phyloP scores from a whole-genome alignment of 129 eudicot species.

The Mikania micrantha region DNA sequence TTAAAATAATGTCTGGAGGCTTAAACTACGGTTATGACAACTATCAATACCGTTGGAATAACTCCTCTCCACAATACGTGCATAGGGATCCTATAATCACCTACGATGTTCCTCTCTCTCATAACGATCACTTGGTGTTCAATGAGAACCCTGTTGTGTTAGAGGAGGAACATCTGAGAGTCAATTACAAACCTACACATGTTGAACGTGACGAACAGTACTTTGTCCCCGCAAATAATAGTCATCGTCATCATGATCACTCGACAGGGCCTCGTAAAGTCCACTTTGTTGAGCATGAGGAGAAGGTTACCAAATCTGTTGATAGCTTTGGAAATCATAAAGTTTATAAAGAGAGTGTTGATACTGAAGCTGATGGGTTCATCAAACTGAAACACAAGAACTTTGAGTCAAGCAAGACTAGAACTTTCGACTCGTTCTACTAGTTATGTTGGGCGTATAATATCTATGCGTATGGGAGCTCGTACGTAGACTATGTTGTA shows the following conservation, averaged over 20 bases:
- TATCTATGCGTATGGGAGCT: no score
- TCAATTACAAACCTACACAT: conserved; percentile 8
- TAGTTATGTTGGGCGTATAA: neutral
- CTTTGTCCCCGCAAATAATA: conserved; percentile 7
- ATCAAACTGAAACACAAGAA: conserved; percentile 47
- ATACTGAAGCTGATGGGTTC: conserved; percentile 52
- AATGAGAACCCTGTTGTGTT: conserved; percentile 2
- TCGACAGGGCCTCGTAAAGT: conserved; percentile 29
- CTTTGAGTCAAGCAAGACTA: conserved; percentile 37
- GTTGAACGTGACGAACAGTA: conserved; percentile 2
- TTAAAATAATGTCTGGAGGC: conserved; percentile 10
- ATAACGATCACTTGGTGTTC: neutral
- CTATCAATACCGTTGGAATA: conserved; percentile 13
- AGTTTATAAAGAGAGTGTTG: conserved; percentile 27
- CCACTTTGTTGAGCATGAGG: conserved; percentile 37
- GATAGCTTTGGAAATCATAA: conserved; percentile 21
- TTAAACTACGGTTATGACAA: conserved; percentile 5
- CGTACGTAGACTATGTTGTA: neutral
- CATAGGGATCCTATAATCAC: neutral
- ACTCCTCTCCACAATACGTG: conserved; percentile 12
- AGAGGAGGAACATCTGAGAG: conserved; percentile 4
- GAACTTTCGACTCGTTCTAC: conserved; percentile 28
- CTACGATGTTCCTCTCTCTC: conserved; percentile 16
- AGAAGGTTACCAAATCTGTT: conserved; percentile 16
- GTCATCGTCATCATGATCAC: neutral